Percentiles rank a stretch among this genome's conserved stretches.
These are phyloP conservation scores for Beta corolliflora DNA, from an alignment of 179 eudicot genomes.

Conservation along the genomic window DNA sequence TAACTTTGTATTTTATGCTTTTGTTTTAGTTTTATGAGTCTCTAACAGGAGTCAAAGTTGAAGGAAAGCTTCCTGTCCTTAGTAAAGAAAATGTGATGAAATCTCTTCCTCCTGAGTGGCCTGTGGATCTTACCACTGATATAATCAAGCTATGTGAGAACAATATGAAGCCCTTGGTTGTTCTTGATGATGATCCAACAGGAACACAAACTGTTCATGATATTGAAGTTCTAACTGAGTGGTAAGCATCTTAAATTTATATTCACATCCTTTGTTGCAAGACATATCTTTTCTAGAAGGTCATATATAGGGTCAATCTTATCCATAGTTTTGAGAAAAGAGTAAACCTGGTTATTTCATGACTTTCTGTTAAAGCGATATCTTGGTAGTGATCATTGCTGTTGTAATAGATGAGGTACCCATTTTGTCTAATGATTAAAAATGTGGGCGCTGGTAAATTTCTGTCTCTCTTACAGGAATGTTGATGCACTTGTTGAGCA, in stretches of 20 bases:
- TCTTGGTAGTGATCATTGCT: not conserved
- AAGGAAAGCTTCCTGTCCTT: slow-evolving; percentile 71
- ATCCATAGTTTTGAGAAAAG: not conserved
- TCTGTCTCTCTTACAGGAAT: slow-evolving; percentile 55
- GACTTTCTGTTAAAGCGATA: not conserved
- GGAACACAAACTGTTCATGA: slow-evolving; percentile 99
- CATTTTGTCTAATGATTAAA: not conserved
- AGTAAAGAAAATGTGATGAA: slow-evolving; percentile 59
- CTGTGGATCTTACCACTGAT: slow-evolving; percentile 66
- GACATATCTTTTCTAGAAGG: not conserved
- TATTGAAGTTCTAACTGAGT: slow-evolving; percentile 90
- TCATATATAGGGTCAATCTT: not conserved
- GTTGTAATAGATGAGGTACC: not conserved
- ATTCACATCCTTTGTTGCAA: not conserved
- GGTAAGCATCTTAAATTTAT: slow-evolving; percentile 46
- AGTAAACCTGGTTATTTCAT: not conserved
- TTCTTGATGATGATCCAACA: slow-evolving; percentile 99
- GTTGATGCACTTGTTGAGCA: slow-evolving; percentile 71
- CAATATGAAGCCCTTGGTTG: slow-evolving; percentile 74
- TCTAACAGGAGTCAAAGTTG: slow-evolving; percentile 91
- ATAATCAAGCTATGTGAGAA: slow-evolving; percentile 56
- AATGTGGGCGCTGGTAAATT: not conserved
- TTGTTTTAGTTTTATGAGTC: slow-evolving; percentile 80
- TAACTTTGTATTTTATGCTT: not conserved
- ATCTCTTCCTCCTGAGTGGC: slow-evolving; percentile 91